Evolutionary conservation across 768 basidiomycete species (phyloP).

Genomic region (Tylopilus sp.): DNA sequence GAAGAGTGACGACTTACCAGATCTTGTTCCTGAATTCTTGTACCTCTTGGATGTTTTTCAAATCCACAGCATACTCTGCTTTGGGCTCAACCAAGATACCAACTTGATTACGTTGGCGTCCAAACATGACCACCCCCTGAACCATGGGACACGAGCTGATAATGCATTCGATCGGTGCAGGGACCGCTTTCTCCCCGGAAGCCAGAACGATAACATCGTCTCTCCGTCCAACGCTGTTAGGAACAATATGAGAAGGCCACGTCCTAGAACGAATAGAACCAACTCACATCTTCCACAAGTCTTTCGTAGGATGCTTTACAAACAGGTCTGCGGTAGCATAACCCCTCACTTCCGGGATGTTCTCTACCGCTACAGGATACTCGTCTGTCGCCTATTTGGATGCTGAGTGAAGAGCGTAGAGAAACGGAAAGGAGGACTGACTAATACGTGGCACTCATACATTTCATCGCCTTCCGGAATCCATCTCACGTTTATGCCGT

Average conservation of each 20-base stretch:
- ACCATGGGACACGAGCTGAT: slow-evolving; percentile 17
- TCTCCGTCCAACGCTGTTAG: slow-evolving; percentile 34
- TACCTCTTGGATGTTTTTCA: neutral
- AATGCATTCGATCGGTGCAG: slow-evolving; percentile 28
- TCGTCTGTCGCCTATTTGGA: neutral
- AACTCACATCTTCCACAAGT: slow-evolving; percentile 17
- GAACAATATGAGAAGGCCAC: neutral
- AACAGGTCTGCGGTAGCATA: slow-evolving; percentile 43
- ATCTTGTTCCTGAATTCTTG: slow-evolving; percentile 16
- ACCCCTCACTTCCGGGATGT: slow-evolving; percentile 33
- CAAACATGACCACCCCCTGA: slow-evolving; percentile 28
- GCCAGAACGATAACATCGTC: slow-evolving; percentile 33
- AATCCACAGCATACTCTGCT: slow-evolving; percentile 10
- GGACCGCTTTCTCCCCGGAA: slow-evolving; percentile 33
- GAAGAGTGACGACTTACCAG: slow-evolving; percentile 17
- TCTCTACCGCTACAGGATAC: slow-evolving; percentile 17
- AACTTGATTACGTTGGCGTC: slow-evolving; percentile 24
- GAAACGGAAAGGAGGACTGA: slow-evolving; percentile 2
- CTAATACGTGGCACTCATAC: slow-evolving; percentile 37
- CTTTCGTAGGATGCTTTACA: slow-evolving; percentile 40
- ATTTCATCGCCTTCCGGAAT: slow-evolving; percentile 29
- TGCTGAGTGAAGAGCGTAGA: neutral
- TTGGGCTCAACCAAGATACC: slow-evolving; percentile 32
- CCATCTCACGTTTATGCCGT: slow-evolving; percentile 22
- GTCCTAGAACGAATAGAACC: neutral